Conservation (phyloP, 2,329 filamentous ascomycete species). For the Botrytis cinerea region DNA sequence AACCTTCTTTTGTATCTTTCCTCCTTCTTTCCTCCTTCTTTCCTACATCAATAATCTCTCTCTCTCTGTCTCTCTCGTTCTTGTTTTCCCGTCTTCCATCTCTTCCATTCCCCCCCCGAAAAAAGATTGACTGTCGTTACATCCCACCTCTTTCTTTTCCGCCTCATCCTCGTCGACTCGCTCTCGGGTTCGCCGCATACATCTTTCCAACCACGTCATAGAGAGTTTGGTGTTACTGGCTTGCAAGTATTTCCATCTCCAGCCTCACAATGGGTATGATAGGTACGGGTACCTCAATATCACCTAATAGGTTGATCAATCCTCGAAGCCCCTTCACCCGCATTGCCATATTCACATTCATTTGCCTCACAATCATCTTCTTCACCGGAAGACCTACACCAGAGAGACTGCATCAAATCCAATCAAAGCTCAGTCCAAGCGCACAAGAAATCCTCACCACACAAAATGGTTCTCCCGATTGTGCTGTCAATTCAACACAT, state of each 20-base stretch:
- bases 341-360: slow-evolving; percentile 31
- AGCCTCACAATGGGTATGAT: slow-evolving; percentile 16
- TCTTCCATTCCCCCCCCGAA: neutral
- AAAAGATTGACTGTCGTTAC: slow-evolving; percentile 8
- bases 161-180: neutral
- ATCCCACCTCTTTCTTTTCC: neutral
- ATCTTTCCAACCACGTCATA: slow-evolving; percentile 1
- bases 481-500: slow-evolving; percentile 51
- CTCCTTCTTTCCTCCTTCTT: neutral
- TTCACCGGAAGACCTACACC: slow-evolving; percentile 28
- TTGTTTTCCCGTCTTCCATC: neutral
- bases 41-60: neutral
- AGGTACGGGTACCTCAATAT: slow-evolving; percentile 19
- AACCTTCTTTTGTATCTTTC: neutral
- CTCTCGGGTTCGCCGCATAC: neutral
- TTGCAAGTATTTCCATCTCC: neutral
- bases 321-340: slow-evolving; percentile 34
- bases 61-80: neutral
- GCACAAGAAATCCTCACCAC: slow-evolving; percentile 21
- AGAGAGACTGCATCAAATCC: slow-evolving; percentile 27
- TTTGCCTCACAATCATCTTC: slow-evolving; percentile 34
- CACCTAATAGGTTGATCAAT: slow-evolving; percentile 24
- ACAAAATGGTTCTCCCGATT: slow-evolving; percentile 41
- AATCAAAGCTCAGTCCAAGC: slow-evolving; percentile 20
- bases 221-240: neutral